phyloP scores from a whole-genome alignment of 2,329 filamentous ascomycete species.

The Cladosporium sp. region DNA sequence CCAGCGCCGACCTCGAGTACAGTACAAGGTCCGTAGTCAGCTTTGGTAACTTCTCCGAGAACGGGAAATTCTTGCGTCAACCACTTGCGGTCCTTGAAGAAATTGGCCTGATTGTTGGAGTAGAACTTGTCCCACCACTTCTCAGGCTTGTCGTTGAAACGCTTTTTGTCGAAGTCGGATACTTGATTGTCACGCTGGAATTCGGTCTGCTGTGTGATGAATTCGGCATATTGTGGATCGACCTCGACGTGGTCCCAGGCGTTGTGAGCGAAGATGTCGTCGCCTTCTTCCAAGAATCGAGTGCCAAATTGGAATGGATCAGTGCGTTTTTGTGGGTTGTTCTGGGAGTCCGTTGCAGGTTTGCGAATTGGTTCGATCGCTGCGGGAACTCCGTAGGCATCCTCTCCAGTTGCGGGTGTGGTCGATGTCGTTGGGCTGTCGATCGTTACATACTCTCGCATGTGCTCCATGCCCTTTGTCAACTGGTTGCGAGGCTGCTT shows the following conservation, averaged over 20 bases:
- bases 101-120: conserved; percentile 94
- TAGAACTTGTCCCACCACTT: conserved; percentile 99
- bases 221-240: conserved; percentile 81
- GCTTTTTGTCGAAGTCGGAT: conserved; percentile 85
- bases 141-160: conserved; percentile 83
- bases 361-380: conserved; percentile 43
- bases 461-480: conserved; percentile 50
- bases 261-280: conserved; percentile 95
- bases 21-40: conserved; percentile 64
- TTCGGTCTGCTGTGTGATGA: conserved; percentile 76
- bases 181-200: conserved; percentile 84
- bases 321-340: conserved; percentile 75
- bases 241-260: conserved; percentile 98
- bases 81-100: conserved; percentile 99
- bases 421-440: conserved; percentile 24
- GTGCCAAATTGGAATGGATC: conserved; percentile 97
- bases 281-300: conserved; percentile 74
- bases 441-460: conserved; percentile 47
- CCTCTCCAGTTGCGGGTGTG: conserved; percentile 30
- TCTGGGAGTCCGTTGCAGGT: conserved; percentile 57
- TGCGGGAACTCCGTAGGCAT: conserved; percentile 49
- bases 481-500: conserved; percentile 41
- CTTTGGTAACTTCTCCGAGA: conserved; percentile 68
- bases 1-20: conserved; percentile 91
- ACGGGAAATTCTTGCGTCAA: conserved; percentile 92